A percentile compares a stretch with the other conserved stretches of the same genome.
Conservation (phyloP, 345 rosid genomes). For the Clarkia xantiana region DNA sequence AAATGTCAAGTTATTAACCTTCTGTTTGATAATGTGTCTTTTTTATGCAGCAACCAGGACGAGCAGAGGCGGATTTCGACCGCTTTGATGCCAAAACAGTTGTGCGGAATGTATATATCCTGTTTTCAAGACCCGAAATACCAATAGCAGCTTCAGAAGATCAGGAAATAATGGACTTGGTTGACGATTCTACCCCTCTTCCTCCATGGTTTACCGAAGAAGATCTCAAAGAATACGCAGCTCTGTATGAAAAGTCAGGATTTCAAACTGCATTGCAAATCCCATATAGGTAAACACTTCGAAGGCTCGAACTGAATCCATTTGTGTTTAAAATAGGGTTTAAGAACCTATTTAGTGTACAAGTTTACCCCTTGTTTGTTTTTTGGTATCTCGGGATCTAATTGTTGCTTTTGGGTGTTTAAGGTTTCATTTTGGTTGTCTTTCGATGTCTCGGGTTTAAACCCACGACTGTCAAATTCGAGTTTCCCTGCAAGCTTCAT, state of each 20-base stretch:
- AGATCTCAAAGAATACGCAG: constrained; percentile 36
- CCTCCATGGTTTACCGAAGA: constrained; percentile 43
- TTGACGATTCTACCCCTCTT: constrained; percentile 34
- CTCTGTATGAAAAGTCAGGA: constrained; percentile 39
- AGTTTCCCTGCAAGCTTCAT: no score
- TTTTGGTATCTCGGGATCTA: no score
- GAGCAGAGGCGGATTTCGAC: constrained; percentile 58
- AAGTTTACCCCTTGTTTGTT: no score
- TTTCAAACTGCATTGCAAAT: constrained; percentile 37
- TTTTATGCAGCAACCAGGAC: constrained; percentile 25
- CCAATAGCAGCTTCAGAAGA: constrained; percentile 35
- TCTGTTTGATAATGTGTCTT: background rate
- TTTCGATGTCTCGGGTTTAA: no score
- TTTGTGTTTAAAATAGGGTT: no score
- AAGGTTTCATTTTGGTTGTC: no score
- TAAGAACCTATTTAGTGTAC: no score
- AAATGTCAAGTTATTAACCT: background rate
- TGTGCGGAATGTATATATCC: constrained; percentile 33
- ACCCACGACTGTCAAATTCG: no score
- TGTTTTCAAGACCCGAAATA: constrained; percentile 38
- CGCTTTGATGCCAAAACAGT: constrained; percentile 39
- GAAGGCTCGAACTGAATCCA: no score
- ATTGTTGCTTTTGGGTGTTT: no score
- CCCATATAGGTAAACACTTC: constrained; percentile 33
- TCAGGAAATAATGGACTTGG: constrained; percentile 49